Evolutionary conservation across 306 rosid species (phyloP), one percentile per base, ranked within the genome.

Genomic region (Dryas drummondii): DNA sequence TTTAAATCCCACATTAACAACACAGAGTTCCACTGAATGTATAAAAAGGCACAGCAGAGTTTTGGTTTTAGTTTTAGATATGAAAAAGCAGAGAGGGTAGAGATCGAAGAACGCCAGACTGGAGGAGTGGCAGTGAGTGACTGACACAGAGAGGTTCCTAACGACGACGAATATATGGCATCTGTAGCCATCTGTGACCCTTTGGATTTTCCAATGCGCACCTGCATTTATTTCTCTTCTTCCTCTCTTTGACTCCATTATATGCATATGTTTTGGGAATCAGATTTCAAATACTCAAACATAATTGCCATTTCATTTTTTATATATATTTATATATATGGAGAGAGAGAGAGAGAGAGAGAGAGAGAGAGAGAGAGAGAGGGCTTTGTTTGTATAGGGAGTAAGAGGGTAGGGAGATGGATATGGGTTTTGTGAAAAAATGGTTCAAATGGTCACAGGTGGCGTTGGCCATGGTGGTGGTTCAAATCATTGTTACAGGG

Each of bases 401-500:
- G 45, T 7, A 16, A 47, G 11, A 48, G 19, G 9, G 62, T 32
- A 32, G 44, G 16, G 16, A 51, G 5, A 26, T 37, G 59, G 70
- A 49, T 1, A 71, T 66, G 82, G 68, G 42, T 4, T 59, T 19
- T 27, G 55, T 68, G 58, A 79, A 59, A 68, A 70, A 70, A 51
- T 76, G 78, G 79, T 86, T 86, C 65, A 37, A 5, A 22, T 72
- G 81, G 52, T 90, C 87, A 0, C 52, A 81, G 66, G 54, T 75
- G 14, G 70, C 74, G 19, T 6, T 88, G 27, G 82, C 87, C 9
- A 90, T 92, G 93, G 40, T 88, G 53, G 6, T 78, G 5, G 96
- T 88, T 54, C 92, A 88, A 78, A 4, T 83, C 0, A 76, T 90
- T 51, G 81, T 77, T 0, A 71, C 86, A 0, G 96, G 94, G 48